Percentiles rank a stretch among this genome's conserved stretches.
These are phyloP conservation scores for Castanea mollissima DNA, from an alignment of 306 rosid species.

Conservation along the genomic window DNA sequence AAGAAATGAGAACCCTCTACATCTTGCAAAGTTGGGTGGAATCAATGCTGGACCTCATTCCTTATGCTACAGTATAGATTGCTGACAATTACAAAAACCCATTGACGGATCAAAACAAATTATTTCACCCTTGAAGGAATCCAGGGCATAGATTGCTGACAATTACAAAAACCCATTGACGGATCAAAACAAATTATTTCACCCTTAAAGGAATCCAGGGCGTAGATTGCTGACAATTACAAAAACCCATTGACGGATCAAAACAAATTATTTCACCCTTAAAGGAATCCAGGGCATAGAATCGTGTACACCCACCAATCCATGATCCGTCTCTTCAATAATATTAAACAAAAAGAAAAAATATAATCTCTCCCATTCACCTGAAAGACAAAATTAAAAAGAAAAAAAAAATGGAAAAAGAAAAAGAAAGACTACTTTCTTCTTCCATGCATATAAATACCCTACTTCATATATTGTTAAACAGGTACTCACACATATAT, in stretches of 20 bases:
- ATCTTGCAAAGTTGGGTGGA: slow-evolving; percentile 36
- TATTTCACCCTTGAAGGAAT: slow-evolving; percentile 36
- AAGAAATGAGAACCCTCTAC: slow-evolving; percentile 1
- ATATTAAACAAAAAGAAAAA: neutral
- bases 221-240: too few species aligned
- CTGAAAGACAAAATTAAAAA: too few species aligned
- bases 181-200: slow-evolving; percentile 1
- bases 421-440: slow-evolving; percentile 12
- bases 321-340: neutral
- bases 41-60: slow-evolving; percentile 55
- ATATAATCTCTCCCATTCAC: neutral
- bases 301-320: slow-evolving; percentile 31
- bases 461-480: neutral
- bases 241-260: too few species aligned
- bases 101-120: neutral
- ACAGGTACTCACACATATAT: neutral
- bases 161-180: slow-evolving; percentile 14
- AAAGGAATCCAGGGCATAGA: slow-evolving; percentile 46
- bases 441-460: slow-evolving; percentile 24
- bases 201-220: slow-evolving; percentile 37
- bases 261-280: too few species aligned
- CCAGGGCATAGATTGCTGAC: slow-evolving; percentile 35
- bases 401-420: neutral
- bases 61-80: slow-evolving; percentile 39
- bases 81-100: slow-evolving; percentile 26